phyloP scores from a whole-genome alignment of 306 rosid genomes.

The Canavalia gladiata region DNA sequence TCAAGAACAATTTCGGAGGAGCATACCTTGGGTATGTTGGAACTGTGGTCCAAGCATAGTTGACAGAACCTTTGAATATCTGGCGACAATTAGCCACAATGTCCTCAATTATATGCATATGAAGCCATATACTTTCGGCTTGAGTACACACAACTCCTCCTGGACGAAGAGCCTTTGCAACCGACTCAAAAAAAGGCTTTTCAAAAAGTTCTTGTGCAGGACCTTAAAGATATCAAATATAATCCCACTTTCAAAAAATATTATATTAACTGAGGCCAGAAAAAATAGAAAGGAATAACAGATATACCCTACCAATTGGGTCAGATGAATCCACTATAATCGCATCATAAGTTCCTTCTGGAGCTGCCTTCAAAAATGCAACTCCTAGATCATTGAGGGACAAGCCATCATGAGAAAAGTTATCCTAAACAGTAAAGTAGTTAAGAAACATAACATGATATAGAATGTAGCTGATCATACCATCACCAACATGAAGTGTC shows the following conservation, averaged over 20 bases:
- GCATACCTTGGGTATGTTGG: constrained; percentile 95
- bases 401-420: constrained; percentile 37
- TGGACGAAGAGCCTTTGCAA: constrained; percentile 93
- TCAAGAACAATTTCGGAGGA: neutral
- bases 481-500: constrained; percentile 85
- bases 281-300: neutral
- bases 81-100: constrained; percentile 86
- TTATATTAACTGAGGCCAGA: constrained; percentile 6
- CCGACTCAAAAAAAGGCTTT: constrained; percentile 83
- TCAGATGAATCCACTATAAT: constrained; percentile 97
- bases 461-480: constrained; percentile 57
- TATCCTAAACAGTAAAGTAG: neutral
- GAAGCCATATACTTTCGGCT: constrained; percentile 99
- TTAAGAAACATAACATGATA: constrained; percentile 19
- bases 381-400: constrained; percentile 72
- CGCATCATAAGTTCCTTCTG: constrained; percentile 93
- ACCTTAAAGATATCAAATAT: constrained; percentile 58
- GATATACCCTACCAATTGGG: constrained; percentile 75
- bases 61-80: constrained; percentile 93
- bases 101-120: constrained; percentile 92
- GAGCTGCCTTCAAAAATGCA: constrained; percentile 87
- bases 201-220: constrained; percentile 99
- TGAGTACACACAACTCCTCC: constrained; percentile 98
- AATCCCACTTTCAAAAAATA: constrained; percentile 20
- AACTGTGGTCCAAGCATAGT: constrained; percentile 99